A percentile compares a stretch with the other conserved stretches of the same genome.
These are phyloP conservation scores for Nakaseomyces bracarensis DNA, from an alignment of 1,139 yeast species.

Conservation along the genomic window DNA sequence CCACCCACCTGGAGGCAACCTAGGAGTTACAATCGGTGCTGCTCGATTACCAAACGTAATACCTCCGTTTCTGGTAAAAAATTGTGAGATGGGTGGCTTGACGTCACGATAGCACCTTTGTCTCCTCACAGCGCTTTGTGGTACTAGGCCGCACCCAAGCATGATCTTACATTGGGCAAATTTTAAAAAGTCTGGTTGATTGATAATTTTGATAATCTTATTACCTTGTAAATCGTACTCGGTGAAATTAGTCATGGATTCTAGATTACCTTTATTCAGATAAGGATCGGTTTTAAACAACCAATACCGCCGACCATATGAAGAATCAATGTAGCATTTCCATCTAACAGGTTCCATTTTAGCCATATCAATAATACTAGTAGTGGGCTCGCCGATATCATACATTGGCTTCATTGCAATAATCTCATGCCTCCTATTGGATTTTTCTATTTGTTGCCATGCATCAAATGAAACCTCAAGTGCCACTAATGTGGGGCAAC, in stretches of 20 bases:
- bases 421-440: constrained; percentile 32
- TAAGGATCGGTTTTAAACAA: constrained; percentile 44
- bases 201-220: constrained; percentile 47
- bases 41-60: constrained; percentile 22
- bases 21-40: constrained; percentile 25
- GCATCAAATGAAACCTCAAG: constrained; percentile 35
- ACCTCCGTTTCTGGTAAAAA: constrained; percentile 29
- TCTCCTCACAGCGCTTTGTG: constrained; percentile 25
- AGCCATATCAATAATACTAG: constrained; percentile 19
- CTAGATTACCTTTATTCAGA: constrained; percentile 32
- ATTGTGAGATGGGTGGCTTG: constrained; percentile 30
- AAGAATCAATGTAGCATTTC: constrained; percentile 37
- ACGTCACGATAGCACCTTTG: constrained; percentile 27
- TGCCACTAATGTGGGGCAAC: constrained; percentile 36
- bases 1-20: constrained; percentile 32
- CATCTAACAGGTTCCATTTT: constrained; percentile 38
- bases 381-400: constrained; percentile 13
- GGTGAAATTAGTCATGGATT: constrained; percentile 31
- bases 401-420: constrained; percentile 25
- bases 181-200: constrained; percentile 52
- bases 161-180: constrained; percentile 54
- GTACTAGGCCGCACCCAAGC: constrained; percentile 30
- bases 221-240: constrained; percentile 60
- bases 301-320: constrained; percentile 76
- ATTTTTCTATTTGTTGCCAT: constrained; percentile 33